These are phyloP conservation scores for Globisporangium abappressorium DNA, from an alignment of 352 stramenopile species.

Conservation along the genomic window DNA sequence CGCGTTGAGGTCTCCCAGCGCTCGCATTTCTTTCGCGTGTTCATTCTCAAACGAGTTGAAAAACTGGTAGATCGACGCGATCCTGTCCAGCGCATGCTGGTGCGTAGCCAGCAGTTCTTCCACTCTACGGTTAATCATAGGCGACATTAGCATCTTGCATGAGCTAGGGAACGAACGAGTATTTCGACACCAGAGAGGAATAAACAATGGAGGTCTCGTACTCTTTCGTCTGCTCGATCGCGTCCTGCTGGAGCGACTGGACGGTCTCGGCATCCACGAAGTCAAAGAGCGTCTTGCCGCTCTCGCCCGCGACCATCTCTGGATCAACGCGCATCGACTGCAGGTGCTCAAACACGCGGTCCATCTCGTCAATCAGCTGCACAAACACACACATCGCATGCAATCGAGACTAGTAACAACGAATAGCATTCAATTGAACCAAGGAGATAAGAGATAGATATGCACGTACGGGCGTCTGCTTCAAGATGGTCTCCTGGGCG, in stretches of 20 bases:
- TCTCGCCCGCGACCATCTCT: constrained; percentile 47
- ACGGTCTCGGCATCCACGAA: constrained; percentile 84
- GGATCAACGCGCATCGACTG: constrained; percentile 47
- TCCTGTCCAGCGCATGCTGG: constrained; percentile 57
- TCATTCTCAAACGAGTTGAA: constrained; percentile 57
- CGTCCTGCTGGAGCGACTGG: constrained; percentile 71
- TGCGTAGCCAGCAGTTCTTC: constrained; percentile 64
- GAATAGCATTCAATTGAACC: neutral
- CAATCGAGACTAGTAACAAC: neutral
- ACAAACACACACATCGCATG: neutral
- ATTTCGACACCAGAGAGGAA: neutral
- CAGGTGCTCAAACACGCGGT: constrained; percentile 70
- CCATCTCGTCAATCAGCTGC: constrained; percentile 72
- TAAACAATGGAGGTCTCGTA: constrained; percentile 18
- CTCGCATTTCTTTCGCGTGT: constrained; percentile 31
- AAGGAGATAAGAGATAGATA: neutral
- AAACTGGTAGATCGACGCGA: constrained; percentile 58
- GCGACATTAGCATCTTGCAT: too few relatives aligned
- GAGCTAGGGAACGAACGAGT: neutral
- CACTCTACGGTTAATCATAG: constrained; percentile 17
- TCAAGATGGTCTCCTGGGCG: constrained; percentile 50
- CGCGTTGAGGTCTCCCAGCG: constrained; percentile 13
- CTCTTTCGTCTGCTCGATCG: constrained; percentile 68
- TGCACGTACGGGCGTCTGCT: constrained; percentile 43
- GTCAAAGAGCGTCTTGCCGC: constrained; percentile 77